Evolutionary conservation across 1,284 basidiomycete species (phyloP).

Genomic region (Chalciporus sp.): DNA sequence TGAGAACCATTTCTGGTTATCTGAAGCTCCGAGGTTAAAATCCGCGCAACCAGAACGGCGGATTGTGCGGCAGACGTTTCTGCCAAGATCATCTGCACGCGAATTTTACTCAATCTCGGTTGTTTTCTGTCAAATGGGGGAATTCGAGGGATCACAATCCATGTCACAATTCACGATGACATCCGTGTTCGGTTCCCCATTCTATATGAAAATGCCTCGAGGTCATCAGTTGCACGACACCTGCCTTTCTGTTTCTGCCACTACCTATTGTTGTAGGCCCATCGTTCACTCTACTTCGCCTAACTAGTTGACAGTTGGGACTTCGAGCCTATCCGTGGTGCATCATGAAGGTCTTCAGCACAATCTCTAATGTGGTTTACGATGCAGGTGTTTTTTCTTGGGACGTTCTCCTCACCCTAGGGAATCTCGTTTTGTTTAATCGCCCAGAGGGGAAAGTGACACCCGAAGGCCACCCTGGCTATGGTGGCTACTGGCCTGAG

Average conservation of each 20-base stretch:
- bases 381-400: constrained; percentile 44
- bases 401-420: constrained; percentile 55
- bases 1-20: neutral
- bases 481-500: constrained; percentile 70
- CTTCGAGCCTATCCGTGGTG: too few species aligned
- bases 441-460: constrained; percentile 55
- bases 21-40: neutral
- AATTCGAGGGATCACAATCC: too few species aligned
- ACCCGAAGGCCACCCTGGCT: constrained; percentile 57
- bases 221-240: neutral
- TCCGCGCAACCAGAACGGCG: too few species aligned
- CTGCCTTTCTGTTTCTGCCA: neutral
- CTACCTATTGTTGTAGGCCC: neutral
- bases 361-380: constrained; percentile 36
- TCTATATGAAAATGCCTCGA: constrained; percentile 10
- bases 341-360: constrained; percentile 20
- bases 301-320: neutral
- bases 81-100: too few species aligned
- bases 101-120: too few species aligned
- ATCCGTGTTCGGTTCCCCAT: neutral
- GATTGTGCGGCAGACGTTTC: too few species aligned
- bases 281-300: neutral
- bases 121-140: too few species aligned
- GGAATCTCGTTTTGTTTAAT: constrained; percentile 57
- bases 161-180: neutral